Percentiles rank a stretch among this genome's conserved stretches.
phyloP scores from a whole-genome alignment of 2,329 filamentous ascomycete genomes.

The Apiospora pterosperma region DNA sequence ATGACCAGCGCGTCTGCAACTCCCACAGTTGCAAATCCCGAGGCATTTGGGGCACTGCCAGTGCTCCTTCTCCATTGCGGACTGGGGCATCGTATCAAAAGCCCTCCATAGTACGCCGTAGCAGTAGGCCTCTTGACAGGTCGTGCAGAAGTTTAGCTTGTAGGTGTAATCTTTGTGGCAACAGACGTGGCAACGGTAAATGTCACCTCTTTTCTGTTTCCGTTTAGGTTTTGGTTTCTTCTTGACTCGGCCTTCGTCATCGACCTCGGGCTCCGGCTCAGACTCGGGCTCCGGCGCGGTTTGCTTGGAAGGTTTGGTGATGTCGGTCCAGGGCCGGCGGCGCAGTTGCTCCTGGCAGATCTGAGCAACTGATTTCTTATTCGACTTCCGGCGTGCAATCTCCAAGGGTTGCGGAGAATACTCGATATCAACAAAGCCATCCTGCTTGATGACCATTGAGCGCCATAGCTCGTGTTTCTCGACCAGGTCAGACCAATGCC shows the following conservation, averaged over 20 bases:
- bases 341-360: conserved; percentile 90
- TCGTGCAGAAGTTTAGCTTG: conserved; percentile 79
- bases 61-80: conserved; percentile 72
- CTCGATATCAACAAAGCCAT: conserved; percentile 62
- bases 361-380: conserved; percentile 80
- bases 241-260: conserved; percentile 62
- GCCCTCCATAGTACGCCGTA: conserved; percentile 91
- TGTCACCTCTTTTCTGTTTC: conserved; percentile 51
- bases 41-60: conserved; percentile 91
- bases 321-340: conserved; percentile 77
- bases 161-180: conserved; percentile 75
- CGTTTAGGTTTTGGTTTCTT: conserved; percentile 60
- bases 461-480: conserved; percentile 82
- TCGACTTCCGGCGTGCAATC: conserved; percentile 62
- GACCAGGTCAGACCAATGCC: conserved; percentile 75
- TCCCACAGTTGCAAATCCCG: conserved; percentile 81
- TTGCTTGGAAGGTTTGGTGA: conserved; percentile 56
- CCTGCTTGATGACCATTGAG: conserved; percentile 69
- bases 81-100: conserved; percentile 84
- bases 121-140: conserved; percentile 77
- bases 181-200: conserved; percentile 76
- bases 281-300: conserved; percentile 16
- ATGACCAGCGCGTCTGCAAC: conserved; percentile 64
- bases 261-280: conserved; percentile 49
- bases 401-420: conserved; percentile 68